phyloP scores from a whole-genome alignment of 331 rosid genomes.

The Arachis monticola region DNA sequence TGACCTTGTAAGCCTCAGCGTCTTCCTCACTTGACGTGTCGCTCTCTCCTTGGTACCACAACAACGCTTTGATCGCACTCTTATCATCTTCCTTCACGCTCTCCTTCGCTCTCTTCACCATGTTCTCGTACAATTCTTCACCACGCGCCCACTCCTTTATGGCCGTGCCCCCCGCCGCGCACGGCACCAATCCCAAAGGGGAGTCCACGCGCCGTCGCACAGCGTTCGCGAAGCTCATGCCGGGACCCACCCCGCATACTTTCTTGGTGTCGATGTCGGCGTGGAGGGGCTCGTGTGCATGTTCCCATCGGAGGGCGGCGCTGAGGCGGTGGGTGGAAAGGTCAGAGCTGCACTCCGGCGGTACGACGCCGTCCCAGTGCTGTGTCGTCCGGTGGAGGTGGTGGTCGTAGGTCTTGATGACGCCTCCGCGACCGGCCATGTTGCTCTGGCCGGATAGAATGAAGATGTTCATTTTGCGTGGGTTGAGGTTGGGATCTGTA shows the following conservation, averaged over 20 bases:
- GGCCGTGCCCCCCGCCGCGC: conserved; percentile 89
- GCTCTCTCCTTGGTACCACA: conserved; percentile 94
- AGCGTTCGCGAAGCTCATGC: conserved; percentile 71
- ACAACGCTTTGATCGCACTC: conserved; percentile 60
- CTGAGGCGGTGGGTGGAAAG: conserved; percentile 65
- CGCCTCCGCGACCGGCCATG: conserved; percentile 91
- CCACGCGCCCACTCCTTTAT: conserved; percentile 95
- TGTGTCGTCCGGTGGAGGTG: not conserved
- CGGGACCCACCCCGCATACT: conserved; percentile 81
- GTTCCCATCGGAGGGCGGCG: conserved; percentile 70
- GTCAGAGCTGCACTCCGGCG: conserved; percentile 59
- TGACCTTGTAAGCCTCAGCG: conserved; percentile 63
- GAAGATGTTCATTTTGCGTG: conserved; percentile 60
- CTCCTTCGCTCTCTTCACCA: conserved; percentile 66
- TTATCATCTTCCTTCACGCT: conserved; percentile 48
- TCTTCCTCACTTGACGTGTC: conserved; percentile 56
- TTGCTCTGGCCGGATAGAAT: conserved; percentile 92
- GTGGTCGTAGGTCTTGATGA: conserved; percentile 32
- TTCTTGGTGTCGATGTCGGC: conserved; percentile 69
- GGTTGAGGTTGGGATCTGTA: not conserved
- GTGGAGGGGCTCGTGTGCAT: conserved; percentile 77
- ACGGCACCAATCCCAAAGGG: conserved; percentile 66
- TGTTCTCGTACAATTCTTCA: conserved; percentile 64
- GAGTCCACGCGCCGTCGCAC: conserved; percentile 46
- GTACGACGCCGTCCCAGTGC: conserved; percentile 76